Conservation (phyloP, 75 land plant genomes). For the Picea glauca region DNA sequence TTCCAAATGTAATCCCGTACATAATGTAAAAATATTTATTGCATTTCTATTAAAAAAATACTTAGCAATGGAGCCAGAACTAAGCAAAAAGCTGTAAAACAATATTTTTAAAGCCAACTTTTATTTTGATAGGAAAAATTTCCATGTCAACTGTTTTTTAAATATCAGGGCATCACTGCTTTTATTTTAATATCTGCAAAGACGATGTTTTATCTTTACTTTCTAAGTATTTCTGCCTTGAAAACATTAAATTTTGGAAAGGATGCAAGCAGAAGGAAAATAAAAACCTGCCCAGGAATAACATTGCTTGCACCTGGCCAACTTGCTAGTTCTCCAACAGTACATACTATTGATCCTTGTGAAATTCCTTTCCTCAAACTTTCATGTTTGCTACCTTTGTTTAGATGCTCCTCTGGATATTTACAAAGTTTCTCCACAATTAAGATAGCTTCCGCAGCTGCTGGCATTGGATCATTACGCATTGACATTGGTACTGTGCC, state of each 20-base stretch:
- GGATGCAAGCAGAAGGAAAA: not conserved
- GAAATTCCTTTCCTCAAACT: constrained; percentile 29
- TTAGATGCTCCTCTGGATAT: constrained; percentile 48
- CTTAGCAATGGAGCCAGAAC: not conserved
- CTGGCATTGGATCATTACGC: constrained; percentile 95
- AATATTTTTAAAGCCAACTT: not conserved
- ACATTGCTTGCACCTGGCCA: constrained; percentile 99
- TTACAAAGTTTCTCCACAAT: constrained; percentile 78
- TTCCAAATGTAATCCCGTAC: too few species aligned
- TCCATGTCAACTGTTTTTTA: not conserved
- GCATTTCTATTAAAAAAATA: too few species aligned
- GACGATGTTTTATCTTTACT: not conserved
- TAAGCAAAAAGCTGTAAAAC: not conserved
- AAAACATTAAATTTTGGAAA: constrained; percentile 5
- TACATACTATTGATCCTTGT: constrained; percentile 81
- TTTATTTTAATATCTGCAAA: not conserved
- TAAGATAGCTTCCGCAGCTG: constrained; percentile 87
- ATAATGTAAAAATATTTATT: too few species aligned
- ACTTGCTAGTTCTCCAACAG: constrained; percentile 89
- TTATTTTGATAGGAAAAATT: not conserved
- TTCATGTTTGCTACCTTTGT: constrained; percentile 28
- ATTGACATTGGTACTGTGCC: constrained; percentile 99
- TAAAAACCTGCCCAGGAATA: constrained; percentile 89
- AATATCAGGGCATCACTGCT: not conserved
- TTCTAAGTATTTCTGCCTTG: not conserved